phyloP scores from a whole-genome alignment of 129 eudicot species.

The Erigeron canadensis region DNA sequence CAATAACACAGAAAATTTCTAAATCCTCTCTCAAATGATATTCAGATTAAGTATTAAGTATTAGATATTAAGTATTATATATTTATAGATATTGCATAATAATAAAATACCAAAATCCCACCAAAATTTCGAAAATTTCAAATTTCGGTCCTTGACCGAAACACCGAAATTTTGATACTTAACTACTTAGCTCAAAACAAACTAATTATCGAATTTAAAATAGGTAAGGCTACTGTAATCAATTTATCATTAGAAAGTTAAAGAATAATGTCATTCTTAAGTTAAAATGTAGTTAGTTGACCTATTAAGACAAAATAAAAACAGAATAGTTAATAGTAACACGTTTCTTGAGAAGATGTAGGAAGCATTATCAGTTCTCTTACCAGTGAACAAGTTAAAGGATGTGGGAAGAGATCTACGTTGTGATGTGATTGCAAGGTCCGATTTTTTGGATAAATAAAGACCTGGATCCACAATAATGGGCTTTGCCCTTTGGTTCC shows the following conservation, averaged over 20 bases:
- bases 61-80: too few species aligned
- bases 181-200: not conserved
- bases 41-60: too few species aligned
- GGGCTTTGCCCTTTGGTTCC: conserved; percentile 92
- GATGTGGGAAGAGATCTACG: conserved; percentile 94
- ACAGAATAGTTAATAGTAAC: not conserved
- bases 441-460: conserved; percentile 90
- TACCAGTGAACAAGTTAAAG: conserved; percentile 87
- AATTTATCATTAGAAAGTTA: not conserved
- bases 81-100: too few species aligned
- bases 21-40: too few species aligned
- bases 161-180: too few species aligned
- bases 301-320: conserved; percentile 1
- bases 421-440: conserved; percentile 83
- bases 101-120: too few species aligned
- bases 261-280: too few species aligned
- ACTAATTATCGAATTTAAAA: not conserved
- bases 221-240: not conserved
- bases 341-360: too few species aligned
- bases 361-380: not conserved
- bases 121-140: too few species aligned
- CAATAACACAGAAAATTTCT: too few species aligned
- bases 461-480: conserved; percentile 96
- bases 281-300: too few species aligned
- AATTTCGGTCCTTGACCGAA: too few species aligned